A percentile compares a stretch with the other conserved stretches of the same genome.
These are phyloP conservation scores for Didymella keratinophila DNA, from an alignment of 2,329 filamentous ascomycete genomes.

Conservation along the genomic window DNA sequence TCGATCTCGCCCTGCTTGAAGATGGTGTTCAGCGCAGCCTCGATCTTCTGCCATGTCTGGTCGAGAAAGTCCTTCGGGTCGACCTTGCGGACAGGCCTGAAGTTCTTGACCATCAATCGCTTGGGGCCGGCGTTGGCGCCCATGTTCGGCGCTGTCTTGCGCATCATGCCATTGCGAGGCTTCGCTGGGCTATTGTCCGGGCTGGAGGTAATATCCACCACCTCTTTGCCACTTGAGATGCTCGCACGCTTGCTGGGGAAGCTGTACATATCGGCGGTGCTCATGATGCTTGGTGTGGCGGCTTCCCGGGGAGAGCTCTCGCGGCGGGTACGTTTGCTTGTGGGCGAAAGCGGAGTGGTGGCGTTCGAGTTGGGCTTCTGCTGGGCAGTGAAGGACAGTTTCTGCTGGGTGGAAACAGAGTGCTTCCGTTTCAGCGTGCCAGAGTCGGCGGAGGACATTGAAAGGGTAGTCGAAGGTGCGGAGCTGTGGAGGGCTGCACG, in stretches of 20 bases:
- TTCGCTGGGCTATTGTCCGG: slow-evolving; percentile 55
- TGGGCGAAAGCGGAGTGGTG: slow-evolving; percentile 39
- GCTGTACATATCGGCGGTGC: slow-evolving; percentile 47
- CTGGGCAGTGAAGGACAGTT: slow-evolving; percentile 47
- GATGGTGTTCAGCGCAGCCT: slow-evolving; percentile 74
- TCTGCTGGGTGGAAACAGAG: slow-evolving; percentile 47
- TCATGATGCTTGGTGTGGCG: slow-evolving; percentile 33
- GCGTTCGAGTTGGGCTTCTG: slow-evolving; percentile 42
- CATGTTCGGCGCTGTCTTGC: slow-evolving; percentile 68
- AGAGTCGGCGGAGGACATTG: slow-evolving; percentile 46
- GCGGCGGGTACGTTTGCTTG: slow-evolving; percentile 43
- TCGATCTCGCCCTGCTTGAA: slow-evolving; percentile 69
- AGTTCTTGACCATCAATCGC: slow-evolving; percentile 93
- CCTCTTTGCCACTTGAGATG: slow-evolving; percentile 25
- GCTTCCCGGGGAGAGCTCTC: slow-evolving; percentile 33
- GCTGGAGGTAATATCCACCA: slow-evolving; percentile 44
- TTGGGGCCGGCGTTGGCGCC: slow-evolving; percentile 72
- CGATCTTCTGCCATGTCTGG: slow-evolving; percentile 76
- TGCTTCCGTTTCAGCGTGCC: slow-evolving; percentile 50
- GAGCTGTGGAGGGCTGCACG: slow-evolving; percentile 30
- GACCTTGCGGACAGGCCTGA: slow-evolving; percentile 69
- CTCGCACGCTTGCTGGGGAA: slow-evolving; percentile 43
- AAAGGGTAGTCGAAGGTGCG: slow-evolving; percentile 24
- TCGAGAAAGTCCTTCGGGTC: slow-evolving; percentile 81
- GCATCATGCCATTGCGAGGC: slow-evolving; percentile 47